Conservation (phyloP, 1,139 yeast genomes). For the Saccharomyces hybrid region DNA sequence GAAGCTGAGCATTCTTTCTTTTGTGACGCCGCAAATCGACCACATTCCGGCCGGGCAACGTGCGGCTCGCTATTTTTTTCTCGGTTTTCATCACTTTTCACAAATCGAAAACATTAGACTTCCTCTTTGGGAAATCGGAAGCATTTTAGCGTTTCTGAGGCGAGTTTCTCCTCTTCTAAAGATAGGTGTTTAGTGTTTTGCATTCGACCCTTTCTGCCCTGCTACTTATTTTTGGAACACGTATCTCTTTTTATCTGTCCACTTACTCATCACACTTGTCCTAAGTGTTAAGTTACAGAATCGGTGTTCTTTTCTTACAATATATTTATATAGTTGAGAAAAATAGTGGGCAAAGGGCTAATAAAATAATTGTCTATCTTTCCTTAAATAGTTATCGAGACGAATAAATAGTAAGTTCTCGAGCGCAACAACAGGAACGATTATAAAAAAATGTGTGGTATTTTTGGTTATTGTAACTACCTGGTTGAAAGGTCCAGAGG, state of each 20-base stretch:
- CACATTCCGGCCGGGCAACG: background rate
- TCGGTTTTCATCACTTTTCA: background rate
- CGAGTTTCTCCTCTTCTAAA: background rate
- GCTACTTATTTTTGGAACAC: background rate
- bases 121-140: background rate
- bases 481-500: slow-evolving; percentile 88
- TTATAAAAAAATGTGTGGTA: slow-evolving; percentile 56
- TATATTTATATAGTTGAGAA: background rate
- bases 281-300: background rate
- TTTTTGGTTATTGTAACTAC: slow-evolving; percentile 95
- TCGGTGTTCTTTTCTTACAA: background rate
- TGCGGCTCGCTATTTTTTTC: background rate
- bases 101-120: background rate
- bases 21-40: background rate
- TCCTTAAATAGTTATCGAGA: background rate
- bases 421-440: background rate
- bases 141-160: background rate
- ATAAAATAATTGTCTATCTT: background rate
- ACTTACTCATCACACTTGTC: background rate
- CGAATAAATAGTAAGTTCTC: background rate
- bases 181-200: background rate
- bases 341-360: background rate
- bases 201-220: background rate
- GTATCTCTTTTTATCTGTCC: background rate
- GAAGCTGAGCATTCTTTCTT: background rate